Percentiles rank a stretch among this genome's conserved stretches.
These are phyloP conservation scores for Amanita muscaria DNA, from an alignment of 768 basidiomycete species.

Conservation along the genomic window DNA sequence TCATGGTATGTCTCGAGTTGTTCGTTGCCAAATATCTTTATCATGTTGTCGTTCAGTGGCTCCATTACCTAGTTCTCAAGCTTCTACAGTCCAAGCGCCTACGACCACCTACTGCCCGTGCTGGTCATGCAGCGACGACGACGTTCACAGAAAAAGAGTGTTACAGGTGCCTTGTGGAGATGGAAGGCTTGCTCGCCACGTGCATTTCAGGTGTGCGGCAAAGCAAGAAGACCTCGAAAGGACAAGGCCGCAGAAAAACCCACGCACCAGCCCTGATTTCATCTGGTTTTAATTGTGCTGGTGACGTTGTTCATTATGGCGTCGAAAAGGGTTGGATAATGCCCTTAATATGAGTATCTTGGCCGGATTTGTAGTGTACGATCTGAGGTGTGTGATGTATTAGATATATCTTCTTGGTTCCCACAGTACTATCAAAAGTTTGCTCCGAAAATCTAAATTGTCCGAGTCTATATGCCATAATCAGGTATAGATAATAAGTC, in stretches of 20 bases:
- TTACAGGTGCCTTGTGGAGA: conserved; percentile 57
- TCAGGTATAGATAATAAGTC: neutral
- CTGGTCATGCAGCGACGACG: conserved; percentile 1
- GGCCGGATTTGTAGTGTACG: neutral
- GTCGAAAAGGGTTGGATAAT: conserved; percentile 55
- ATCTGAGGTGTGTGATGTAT: no score
- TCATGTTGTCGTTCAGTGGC: conserved; percentile 53
- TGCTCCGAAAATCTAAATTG: neutral
- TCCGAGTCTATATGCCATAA: neutral
- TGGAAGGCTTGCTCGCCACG: conserved; percentile 49
- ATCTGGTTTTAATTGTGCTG: conserved; percentile 38
- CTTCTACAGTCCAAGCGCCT: conserved; percentile 64
- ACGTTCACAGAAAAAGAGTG: conserved; percentile 60
- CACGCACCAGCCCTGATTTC: conserved; percentile 12
- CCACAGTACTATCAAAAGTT: no score
- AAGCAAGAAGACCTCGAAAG: conserved; percentile 21
- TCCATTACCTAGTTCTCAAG: conserved; percentile 76
- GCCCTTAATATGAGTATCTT: conserved; percentile 10
- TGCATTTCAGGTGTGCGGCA: conserved; percentile 31
- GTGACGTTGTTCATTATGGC: conserved; percentile 55
- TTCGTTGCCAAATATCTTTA: conserved; percentile 8
- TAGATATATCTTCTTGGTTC: no score
- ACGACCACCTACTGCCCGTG: conserved; percentile 33
- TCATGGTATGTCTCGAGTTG: conserved; percentile 50
- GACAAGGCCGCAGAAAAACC: conserved; percentile 28